Percentiles rank a stretch among this genome's conserved stretches.
Conservation (phyloP, 306 rosid genomes). For the Canavalia gladiata region DNA sequence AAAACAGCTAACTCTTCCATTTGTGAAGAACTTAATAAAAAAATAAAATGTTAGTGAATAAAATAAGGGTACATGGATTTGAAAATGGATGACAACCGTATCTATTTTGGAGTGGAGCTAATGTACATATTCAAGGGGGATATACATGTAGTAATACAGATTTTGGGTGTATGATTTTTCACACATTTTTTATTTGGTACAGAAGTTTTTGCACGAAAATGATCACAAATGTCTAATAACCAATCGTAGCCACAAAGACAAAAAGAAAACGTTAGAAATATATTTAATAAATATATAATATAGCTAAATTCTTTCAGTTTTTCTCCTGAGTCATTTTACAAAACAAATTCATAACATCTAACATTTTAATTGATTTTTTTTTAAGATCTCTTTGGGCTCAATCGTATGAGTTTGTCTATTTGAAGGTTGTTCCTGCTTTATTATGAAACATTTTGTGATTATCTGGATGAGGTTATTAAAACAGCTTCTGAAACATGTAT, state of each 20-base stretch:
- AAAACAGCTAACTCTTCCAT: conserved; percentile 32
- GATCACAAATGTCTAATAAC: not conserved
- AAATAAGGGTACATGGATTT: not conserved
- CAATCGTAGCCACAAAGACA: not conserved
- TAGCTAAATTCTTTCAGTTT: not conserved
- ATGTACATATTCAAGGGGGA: conserved; percentile 7
- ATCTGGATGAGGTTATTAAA: not conserved
- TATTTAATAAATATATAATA: not conserved
- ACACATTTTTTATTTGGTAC: not conserved
- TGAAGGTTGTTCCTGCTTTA: not conserved
- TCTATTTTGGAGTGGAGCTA: conserved; percentile 34
- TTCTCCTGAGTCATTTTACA: not conserved
- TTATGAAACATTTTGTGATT: not conserved
- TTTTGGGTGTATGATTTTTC: not conserved
- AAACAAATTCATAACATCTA: not conserved
- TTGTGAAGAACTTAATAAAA: not conserved
- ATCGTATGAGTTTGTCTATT: not conserved
- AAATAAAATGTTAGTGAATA: not conserved
- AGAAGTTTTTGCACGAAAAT: no score
- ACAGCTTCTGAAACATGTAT: not conserved
- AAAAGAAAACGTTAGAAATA: not conserved
- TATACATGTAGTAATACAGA: not conserved
- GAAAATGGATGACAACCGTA: not conserved
- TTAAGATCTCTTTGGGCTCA: not conserved
- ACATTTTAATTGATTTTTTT: not conserved